phyloP scores from a whole-genome alignment of 768 basidiomycete species.

The Auriscalpium microsporum region DNA sequence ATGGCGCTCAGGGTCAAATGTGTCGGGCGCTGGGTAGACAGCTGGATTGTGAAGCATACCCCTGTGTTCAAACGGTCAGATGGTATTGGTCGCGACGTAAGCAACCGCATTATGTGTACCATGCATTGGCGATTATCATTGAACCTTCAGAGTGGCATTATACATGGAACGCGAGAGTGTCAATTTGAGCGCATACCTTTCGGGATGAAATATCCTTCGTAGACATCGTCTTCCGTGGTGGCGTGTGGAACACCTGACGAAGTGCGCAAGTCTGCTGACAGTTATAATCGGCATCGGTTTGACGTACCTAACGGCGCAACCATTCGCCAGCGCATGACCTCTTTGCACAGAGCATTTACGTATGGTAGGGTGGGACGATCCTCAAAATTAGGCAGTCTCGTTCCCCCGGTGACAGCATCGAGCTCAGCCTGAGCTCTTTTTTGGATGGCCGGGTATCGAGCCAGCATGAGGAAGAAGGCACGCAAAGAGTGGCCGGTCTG shows the following conservation, averaged over 20 bases:
- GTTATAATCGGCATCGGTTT: not conserved
- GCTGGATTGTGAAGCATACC: conserved; percentile 7
- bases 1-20: not conserved
- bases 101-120: not conserved
- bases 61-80: not conserved
- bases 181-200: not conserved
- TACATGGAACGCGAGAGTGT: not conserved
- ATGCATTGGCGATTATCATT: not conserved
- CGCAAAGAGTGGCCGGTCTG: no score
- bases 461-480: conserved; percentile 20
- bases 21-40: conserved; percentile 7
- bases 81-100: not conserved
- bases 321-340: conserved; percentile 18
- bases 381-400: conserved; percentile 19
- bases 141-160: not conserved
- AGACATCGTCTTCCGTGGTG: conserved; percentile 1
- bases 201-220: conserved; percentile 2
- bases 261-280: no score
- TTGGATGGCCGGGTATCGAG: conserved; percentile 21
- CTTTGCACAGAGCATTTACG: conserved; percentile 19
- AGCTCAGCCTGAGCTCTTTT: conserved; percentile 20
- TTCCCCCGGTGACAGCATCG: conserved; percentile 16
- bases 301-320: conserved; percentile 2
- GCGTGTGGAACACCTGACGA: not conserved
- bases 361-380: conserved; percentile 21